Percentiles rank a stretch among this genome's conserved stretches.
These are phyloP conservation scores for Paramecium octaurelia DNA, from an alignment of 73 alveolate genomes.

Conservation along the genomic window DNA sequence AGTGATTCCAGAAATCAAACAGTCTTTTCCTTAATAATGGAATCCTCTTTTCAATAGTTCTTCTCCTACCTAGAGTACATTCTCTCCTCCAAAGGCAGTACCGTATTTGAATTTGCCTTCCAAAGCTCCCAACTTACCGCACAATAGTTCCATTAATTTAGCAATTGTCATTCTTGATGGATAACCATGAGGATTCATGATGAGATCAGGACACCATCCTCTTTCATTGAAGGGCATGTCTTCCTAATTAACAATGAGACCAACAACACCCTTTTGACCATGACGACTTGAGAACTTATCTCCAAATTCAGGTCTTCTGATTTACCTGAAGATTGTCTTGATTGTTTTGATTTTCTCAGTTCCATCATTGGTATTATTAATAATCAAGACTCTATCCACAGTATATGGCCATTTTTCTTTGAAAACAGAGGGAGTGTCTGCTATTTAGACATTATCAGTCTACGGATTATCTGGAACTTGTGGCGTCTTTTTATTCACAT, in stretches of 20 bases:
- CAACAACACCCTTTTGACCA: constrained; percentile 99
- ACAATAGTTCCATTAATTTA: constrained; percentile 91
- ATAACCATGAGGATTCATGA: constrained; percentile 99
- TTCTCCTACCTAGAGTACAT: constrained; percentile 85
- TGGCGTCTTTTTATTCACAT: constrained; percentile 85
- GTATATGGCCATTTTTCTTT: constrained; percentile 33
- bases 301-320: constrained; percentile 98
- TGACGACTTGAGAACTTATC: constrained; percentile 97
- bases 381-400: constrained; percentile 83
- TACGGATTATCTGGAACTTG: constrained; percentile 52
- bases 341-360: constrained; percentile 60
- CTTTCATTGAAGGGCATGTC: constrained; percentile 97
- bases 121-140: constrained; percentile 93
- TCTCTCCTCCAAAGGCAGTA: constrained; percentile 97
- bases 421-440: background rate
- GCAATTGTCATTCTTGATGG: constrained; percentile 99
- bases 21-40: constrained; percentile 93
- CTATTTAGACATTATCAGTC: background rate
- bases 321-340: constrained; percentile 87
- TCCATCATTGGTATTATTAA: constrained; percentile 74
- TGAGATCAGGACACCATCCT: constrained; percentile 99
- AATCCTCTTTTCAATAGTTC: constrained; percentile 86
- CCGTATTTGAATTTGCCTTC: constrained; percentile 95
- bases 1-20: constrained; percentile 94
- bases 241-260: constrained; percentile 97